Evolutionary conservation across 257 asterid genomes (phyloP), one percentile per base, ranked within the genome.

Genomic region (Verbena officinalis): DNA sequence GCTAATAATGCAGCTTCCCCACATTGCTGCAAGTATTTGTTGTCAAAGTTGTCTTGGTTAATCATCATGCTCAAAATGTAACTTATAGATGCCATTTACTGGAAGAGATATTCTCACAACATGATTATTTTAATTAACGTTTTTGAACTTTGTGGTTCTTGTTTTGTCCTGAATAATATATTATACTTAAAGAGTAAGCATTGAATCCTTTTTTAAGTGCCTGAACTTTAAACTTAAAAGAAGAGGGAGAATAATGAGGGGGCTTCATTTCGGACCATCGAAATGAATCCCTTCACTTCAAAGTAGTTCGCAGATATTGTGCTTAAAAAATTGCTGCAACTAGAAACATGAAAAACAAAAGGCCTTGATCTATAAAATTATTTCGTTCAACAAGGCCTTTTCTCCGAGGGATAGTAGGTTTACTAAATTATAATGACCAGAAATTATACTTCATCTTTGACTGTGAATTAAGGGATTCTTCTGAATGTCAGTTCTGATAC

Each of bases 241-340:
- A 30, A 59, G 40, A 42, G 27, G 55, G 40, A 39, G 22, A 5
- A 43, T n/a, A n/a, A 21, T 14, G 14, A 17, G 40, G 65, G 27
- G 24, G 20, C 56, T 63, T 22, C 34, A 21, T 73, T 53, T 45
- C 54, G 56, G 59, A 36, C 27, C 43, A 58, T 34, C 45, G 38
- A 52, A 44, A 53, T 20, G 38, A 31, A 64, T 43, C 45, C 49
- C 55, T 59, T 49, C 10, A 38, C 67, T 65, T 64, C 58, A 43
- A 55, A 22, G 67, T 53, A 65, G 52, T 49, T 73, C 50, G 55
- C 39, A 44, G 16, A 15, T 48, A 67, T 46, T 52, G 14, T 36
- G 22, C 15, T 11, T 4, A 54, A 15, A 54, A 15, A 42, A 50
- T 2, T 20, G 19, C 11, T 36, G 44, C 3, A 52, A 55, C 9